Evolutionary conservation across 768 basidiomycete species (phyloP), one percentile per base, ranked within the genome.

Genomic region (Mycena leptocephala): DNA sequence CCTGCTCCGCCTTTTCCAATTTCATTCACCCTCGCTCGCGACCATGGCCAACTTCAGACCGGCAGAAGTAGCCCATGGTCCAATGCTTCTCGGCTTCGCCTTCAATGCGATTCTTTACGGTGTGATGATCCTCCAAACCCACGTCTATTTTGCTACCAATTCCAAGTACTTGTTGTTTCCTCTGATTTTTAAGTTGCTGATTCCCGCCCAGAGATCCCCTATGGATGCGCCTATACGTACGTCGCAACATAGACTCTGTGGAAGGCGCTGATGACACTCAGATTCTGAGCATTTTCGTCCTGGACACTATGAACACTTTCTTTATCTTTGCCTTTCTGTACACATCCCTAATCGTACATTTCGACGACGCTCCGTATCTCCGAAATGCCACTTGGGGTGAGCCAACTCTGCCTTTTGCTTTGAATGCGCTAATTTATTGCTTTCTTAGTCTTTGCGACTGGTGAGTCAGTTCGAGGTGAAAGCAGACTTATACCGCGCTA

Each of bases 41-140:
- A 18, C 51, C 22, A 55, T 32, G 33, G 8, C 24, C 16, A 14
- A 5, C 8, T 26, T 71, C 14, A 35, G 55, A 16, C 67, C n/a
- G 7, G 32, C 73, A 85, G 86, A 68, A 41, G 6, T 55, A 0
- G 67, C 67, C 35, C 78, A 83, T 63, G 86, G 86, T 11, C 86
- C 86, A 4, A 80, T 84, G 72, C 80, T 86, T 51, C 43, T 82
- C 26, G 86, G 86, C 30, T 80, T 83, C 32, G 79, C 82, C 62
- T 75, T 86, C 56, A 84, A 86, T 72, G 75, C 82, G 28, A 81
- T 85, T 51, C 65, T 87, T 39, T 86, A 81, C 73, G 86, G 86
- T 24, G 80, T 81, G 11, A 79, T 86, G 76, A 72, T 84, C 53
- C 80, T 82, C 41, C 87, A 87, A 79, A 79, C 79, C 0, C 82